Conservation (phyloP, 352 stramenopile species). For the Saprolegnia diclina region DNA sequence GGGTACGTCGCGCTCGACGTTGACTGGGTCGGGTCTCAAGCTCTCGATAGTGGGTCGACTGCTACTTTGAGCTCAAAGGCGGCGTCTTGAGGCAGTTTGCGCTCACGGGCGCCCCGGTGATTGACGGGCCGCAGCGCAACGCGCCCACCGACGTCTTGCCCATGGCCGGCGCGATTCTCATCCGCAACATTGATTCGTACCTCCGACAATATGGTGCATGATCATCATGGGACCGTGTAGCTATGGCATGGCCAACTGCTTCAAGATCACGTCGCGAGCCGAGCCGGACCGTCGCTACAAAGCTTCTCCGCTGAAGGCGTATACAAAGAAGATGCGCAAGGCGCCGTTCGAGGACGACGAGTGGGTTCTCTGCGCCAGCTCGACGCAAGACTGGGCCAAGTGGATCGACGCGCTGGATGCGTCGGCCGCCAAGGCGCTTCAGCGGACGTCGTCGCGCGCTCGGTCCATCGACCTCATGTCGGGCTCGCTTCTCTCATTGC, state of each 20-base stretch:
- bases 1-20: too few relatives aligned
- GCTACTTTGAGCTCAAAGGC: conserved; percentile 73
- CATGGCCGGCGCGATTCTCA: conserved; percentile 71
- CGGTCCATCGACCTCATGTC: conserved; percentile 15
- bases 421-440: conserved; percentile 18
- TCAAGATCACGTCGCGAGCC: not conserved
- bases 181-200: conserved; percentile 64
- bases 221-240: conserved; percentile 33
- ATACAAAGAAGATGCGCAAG: conserved; percentile 15
- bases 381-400: not conserved
- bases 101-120: conserved; percentile 35
- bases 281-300: not conserved
- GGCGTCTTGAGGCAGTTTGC: conserved; percentile 69
- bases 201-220: conserved; percentile 8
- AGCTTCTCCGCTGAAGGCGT: conserved; percentile 16
- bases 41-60: conserved; percentile 48
- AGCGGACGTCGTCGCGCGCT: not conserved
- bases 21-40: not conserved
- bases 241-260: conserved; percentile 3
- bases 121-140: conserved; percentile 38
- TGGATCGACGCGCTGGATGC: conserved; percentile 21
- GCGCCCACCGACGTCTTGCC: conserved; percentile 45
- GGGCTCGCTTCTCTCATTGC: not conserved
- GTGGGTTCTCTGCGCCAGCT: conserved; percentile 21
- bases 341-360: conserved; percentile 12